Percentiles rank a stretch among this genome's conserved stretches.
These are phyloP conservation scores for Inga laurina DNA, from an alignment of 306 rosid genomes.

Conservation along the genomic window DNA sequence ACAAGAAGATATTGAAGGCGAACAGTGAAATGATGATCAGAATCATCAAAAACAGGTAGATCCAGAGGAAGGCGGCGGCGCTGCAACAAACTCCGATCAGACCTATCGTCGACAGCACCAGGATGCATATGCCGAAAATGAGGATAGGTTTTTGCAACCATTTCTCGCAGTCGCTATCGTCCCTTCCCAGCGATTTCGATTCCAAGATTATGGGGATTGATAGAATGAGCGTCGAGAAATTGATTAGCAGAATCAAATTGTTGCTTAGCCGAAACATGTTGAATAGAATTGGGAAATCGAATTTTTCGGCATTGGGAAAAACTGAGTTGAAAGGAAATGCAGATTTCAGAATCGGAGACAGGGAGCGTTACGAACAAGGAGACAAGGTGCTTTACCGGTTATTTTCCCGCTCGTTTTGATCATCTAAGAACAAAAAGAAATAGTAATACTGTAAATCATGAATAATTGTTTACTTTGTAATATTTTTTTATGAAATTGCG, in stretches of 20 bases:
- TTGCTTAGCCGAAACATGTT: neutral
- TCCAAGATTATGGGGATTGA: slow-evolving; percentile 65
- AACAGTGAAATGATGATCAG: slow-evolving; percentile 63
- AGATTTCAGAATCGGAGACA: neutral
- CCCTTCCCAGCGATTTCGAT: slow-evolving; percentile 27
- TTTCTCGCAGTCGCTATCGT: slow-evolving; percentile 54
- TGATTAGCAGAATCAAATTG: slow-evolving; percentile 26
- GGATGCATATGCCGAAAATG: slow-evolving; percentile 62
- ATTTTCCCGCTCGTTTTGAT: too few relatives aligned
- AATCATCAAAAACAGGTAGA: slow-evolving; percentile 79
- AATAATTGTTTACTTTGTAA: too few relatives aligned
- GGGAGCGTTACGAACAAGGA: neutral
- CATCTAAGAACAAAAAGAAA: too few relatives aligned
- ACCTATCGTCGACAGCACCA: slow-evolving; percentile 69
- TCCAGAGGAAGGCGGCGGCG: slow-evolving; percentile 70
- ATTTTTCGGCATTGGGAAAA: neutral
- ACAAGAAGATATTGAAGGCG: slow-evolving; percentile 56
- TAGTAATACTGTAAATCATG: neutral
- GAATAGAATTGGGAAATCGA: neutral
- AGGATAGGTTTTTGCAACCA: slow-evolving; percentile 67
- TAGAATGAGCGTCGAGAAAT: slow-evolving; percentile 60
- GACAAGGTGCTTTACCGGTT: neutral
- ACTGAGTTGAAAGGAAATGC: neutral
- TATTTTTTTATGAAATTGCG: too few relatives aligned
- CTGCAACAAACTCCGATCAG: slow-evolving; percentile 75